These are phyloP conservation scores for Sclerotinia spermophila DNA, from an alignment of 2,329 filamentous ascomycete species.

Conservation along the genomic window DNA sequence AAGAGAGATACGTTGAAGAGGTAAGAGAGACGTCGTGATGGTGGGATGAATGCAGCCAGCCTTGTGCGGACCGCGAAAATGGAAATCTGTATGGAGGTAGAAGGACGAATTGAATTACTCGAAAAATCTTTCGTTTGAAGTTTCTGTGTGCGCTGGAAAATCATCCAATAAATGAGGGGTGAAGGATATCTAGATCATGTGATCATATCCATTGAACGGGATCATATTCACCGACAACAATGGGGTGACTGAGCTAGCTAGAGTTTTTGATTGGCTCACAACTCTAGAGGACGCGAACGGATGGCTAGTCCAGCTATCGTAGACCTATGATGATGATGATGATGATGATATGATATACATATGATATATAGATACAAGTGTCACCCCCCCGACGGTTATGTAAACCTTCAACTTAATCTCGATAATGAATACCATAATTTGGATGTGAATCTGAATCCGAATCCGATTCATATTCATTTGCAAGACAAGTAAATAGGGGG, in stretches of 20 bases:
- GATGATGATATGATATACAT: neutral
- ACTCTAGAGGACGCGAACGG: neutral
- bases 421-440: neutral
- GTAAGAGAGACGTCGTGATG: slow-evolving; percentile 34
- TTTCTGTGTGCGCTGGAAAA: neutral
- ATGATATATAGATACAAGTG: neutral
- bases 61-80: slow-evolving; percentile 25
- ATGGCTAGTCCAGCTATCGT: no score
- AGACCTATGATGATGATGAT: neutral
- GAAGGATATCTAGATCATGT: neutral
- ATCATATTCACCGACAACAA: neutral
- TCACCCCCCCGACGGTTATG: neutral
- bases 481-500: neutral
- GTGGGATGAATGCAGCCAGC: slow-evolving; percentile 23
- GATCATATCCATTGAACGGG: neutral
- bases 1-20: slow-evolving; percentile 44
- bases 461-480: neutral
- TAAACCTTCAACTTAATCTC: neutral
- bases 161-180: neutral
- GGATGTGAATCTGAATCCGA: neutral
- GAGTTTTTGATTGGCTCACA: neutral
- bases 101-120: slow-evolving; percentile 7
- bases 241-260: neutral
- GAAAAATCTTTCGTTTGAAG: slow-evolving; percentile 11
- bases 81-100: neutral